These are phyloP conservation scores for Fusarium azukiicola DNA, from an alignment of 2,329 filamentous ascomycete species.

Conservation along the genomic window DNA sequence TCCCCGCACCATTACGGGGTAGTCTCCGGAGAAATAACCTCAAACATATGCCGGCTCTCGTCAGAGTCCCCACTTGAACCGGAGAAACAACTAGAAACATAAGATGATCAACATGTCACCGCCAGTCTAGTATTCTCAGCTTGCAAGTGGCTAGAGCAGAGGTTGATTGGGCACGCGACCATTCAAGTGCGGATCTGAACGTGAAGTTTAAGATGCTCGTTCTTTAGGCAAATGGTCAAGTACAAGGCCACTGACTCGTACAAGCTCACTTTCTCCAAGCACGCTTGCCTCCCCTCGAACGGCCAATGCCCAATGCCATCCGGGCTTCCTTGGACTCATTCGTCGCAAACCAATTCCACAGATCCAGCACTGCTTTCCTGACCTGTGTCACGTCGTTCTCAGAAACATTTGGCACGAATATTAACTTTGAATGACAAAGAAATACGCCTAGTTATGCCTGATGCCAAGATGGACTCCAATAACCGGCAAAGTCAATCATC, in stretches of 20 bases:
- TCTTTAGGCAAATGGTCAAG: neutral
- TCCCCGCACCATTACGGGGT: conserved; percentile 7
- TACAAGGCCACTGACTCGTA: neutral
- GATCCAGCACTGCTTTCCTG: neutral
- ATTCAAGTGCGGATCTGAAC: neutral
- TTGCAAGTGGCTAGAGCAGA: neutral
- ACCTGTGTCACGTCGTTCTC: neutral
- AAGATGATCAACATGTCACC: conserved; percentile 10
- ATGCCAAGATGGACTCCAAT: too few species aligned
- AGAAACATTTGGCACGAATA: neutral
- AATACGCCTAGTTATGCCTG: too few species aligned
- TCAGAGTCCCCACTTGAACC: neutral
- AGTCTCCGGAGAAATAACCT: conserved; percentile 14
- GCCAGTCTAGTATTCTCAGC: neutral
- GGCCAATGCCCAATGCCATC: neutral
- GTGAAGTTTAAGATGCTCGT: neutral
- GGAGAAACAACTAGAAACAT: conserved; percentile 8
- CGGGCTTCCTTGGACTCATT: conserved; percentile 4
- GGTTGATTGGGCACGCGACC: neutral
- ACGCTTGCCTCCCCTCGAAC: conserved; percentile 13
- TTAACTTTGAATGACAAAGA: too few species aligned
- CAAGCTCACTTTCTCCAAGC: neutral
- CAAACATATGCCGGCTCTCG: neutral
- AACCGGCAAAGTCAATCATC: too few species aligned
- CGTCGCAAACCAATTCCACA: conserved; percentile 12